Evolutionary conservation across 306 rosid genomes (phyloP), one percentile per base, ranked within the genome.

Genomic region (Oemleria cerasiformis): DNA sequence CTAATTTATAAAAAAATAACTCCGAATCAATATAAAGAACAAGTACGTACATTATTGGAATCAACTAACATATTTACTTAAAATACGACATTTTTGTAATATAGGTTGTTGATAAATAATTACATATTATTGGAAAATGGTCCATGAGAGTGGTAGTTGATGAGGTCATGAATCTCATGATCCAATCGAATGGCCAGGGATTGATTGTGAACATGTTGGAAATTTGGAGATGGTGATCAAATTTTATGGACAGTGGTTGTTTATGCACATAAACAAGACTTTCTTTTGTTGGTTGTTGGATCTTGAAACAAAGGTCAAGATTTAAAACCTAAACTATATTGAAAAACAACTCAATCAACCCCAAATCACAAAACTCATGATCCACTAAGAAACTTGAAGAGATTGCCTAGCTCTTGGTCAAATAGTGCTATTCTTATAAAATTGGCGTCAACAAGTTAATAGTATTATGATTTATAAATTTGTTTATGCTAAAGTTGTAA

Each of bases 111-210:
- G 70, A 73, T 76, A 39, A 72, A 69, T 55, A 47, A 14, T 13
- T 30, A 30, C 36, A 45, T 14, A 34, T 66, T 23, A 34, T 48
- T 38, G 57, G 70, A 48, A 45, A 62, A 63, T 64, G 78, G 76
- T 81, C 73, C 73, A 41, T 34, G 12, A 30, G 21, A 65, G 68
- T 68, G 70, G 55, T 64, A 63, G 63, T 57, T 68, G 71, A 75
- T 19, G 62, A 67, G 68, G 40, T 45, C 63, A 23, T 72, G 75
- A 81, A 55, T 42, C 38, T 45, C 63, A 23, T 72, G 75, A 81
- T 63, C 49, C 38, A 63, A 67, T 48, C 60, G 48, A 50, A 63
- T 43, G 76, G 79, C 60, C 44, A 48, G 62, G 73, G 66, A 63
- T 79, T 75, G 48, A 36, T 69, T 70, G 15, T 67, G 64, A 62